Percentiles rank a stretch among this genome's conserved stretches.
Conservation (phyloP, 257 asterid genomes). For the Nyctanthes arbortristis region DNA sequence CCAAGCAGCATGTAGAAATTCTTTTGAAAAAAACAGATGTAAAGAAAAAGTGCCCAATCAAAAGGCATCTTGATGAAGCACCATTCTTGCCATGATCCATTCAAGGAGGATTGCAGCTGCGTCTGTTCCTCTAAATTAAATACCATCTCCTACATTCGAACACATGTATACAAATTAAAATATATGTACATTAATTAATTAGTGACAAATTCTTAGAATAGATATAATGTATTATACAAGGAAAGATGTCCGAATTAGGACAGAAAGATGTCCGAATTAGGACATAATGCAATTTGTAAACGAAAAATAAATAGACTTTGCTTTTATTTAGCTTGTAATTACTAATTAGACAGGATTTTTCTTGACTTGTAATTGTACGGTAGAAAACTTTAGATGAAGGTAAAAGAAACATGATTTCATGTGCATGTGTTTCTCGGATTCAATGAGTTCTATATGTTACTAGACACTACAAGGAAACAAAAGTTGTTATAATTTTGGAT, state of each 20-base stretch:
- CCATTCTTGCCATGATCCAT: slow-evolving; percentile 66
- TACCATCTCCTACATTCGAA: slow-evolving; percentile 53
- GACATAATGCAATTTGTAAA: neutral
- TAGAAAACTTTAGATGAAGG: no score
- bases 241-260: neutral
- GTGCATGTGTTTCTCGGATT: slow-evolving; percentile 24
- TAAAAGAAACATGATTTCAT: neutral
- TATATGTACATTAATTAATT: no score
- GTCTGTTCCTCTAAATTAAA: slow-evolving; percentile 74
- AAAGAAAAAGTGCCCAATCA: no score
- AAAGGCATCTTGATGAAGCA: slow-evolving; percentile 62
- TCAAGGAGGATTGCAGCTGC: slow-evolving; percentile 59
- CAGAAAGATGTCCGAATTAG: no score
- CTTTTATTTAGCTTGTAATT: no score
- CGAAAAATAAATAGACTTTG: no score
- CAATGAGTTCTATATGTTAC: neutral
- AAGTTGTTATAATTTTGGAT: slow-evolving; percentile 1
- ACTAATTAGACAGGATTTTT: no score
- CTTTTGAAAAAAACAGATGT: no score
- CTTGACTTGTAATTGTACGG: no score
- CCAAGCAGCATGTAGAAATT: no score
- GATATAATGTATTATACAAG: neutral
- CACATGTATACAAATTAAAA: no score
- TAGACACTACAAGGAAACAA: neutral
- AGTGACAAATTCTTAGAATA: neutral